Conservation (phyloP, 345 rosid genomes). For the Eutrema yunnanense region DNA sequence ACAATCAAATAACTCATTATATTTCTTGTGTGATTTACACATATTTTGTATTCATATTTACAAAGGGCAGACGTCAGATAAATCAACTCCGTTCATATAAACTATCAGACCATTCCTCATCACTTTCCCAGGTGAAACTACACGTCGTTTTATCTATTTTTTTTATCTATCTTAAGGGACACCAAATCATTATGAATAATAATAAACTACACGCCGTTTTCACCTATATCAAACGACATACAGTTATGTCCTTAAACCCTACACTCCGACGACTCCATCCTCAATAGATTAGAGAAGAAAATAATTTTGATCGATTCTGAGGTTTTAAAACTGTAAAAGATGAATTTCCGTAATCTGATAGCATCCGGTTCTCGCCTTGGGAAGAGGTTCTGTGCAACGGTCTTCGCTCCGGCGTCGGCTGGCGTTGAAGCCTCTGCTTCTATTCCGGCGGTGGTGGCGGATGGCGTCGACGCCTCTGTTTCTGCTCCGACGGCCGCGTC, state of each 20-base stretch:
- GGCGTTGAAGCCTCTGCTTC: conserved; percentile 11
- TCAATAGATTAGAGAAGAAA: background rate
- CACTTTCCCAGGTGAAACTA: background rate
- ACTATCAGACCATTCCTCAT: too few relatives aligned
- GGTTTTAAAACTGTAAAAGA: background rate
- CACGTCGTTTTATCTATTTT: background rate
- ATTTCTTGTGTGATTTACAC: too few relatives aligned
- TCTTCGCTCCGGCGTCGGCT: background rate
- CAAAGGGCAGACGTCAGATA: too few relatives aligned
- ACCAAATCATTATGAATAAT: background rate
- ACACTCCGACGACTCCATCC: background rate
- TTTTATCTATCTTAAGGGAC: background rate
- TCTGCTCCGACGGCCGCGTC: conserved; percentile 13
- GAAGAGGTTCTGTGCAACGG: conserved; percentile 17
- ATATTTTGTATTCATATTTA: too few relatives aligned
- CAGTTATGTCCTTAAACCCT: conserved; percentile 19
- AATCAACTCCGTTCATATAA: too few relatives aligned
- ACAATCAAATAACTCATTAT: too few relatives aligned
- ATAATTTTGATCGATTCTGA: background rate
- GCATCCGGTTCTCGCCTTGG: conserved; percentile 22
- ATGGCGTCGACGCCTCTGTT: background rate
- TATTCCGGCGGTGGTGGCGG: background rate
- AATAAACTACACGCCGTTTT: conserved; percentile 10
- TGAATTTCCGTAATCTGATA: conserved; percentile 5
- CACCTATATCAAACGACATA: background rate